These are phyloP conservation scores for Leccinum truebloodii DNA, from an alignment of 768 basidiomycete species.

Conservation along the genomic window DNA sequence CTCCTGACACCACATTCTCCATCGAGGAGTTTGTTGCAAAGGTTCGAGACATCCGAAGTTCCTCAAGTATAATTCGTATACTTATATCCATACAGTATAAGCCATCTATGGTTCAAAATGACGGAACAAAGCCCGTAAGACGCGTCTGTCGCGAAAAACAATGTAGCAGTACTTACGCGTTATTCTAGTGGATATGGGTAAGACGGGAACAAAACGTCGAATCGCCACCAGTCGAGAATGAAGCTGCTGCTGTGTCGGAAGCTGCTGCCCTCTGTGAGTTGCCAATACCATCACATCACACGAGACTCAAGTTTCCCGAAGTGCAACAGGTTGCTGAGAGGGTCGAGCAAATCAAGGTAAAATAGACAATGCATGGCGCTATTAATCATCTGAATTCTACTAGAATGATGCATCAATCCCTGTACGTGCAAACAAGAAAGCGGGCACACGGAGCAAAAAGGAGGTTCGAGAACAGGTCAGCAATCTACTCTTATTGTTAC, in stretches of 20 bases:
- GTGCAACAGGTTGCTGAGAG: constrained; percentile 59
- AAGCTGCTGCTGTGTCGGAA: constrained; percentile 43
- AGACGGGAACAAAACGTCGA: constrained; percentile 15
- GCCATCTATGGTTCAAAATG: constrained; percentile 78
- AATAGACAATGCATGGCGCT: background rate
- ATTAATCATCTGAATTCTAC: constrained; percentile 4
- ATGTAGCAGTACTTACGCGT: background rate
- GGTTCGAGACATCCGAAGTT: constrained; percentile 31
- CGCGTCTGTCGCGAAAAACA: background rate
- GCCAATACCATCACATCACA: background rate
- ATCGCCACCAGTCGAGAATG: constrained; percentile 9
- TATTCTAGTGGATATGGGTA: constrained; percentile 69
- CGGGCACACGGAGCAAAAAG: constrained; percentile 72
- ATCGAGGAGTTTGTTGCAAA: constrained; percentile 58
- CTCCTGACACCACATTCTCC: constrained; percentile 38
- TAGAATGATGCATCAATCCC: constrained; percentile 71
- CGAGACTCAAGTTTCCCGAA: background rate
- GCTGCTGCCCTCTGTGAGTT: constrained; percentile 45
- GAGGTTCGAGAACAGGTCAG: constrained; percentile 67
- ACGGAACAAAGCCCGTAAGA: constrained; percentile 72
- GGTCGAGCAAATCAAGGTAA: constrained; percentile 62
- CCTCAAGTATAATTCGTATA: background rate
- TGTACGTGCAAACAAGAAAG: constrained; percentile 66
- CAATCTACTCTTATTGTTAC: background rate
- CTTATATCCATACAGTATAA: constrained; percentile 49